Percentiles rank a stretch among this genome's conserved stretches.
Evolutionary conservation across 352 stramenopile species (phyloP).

Genomic region (Halophytophthora polymorphica): DNA sequence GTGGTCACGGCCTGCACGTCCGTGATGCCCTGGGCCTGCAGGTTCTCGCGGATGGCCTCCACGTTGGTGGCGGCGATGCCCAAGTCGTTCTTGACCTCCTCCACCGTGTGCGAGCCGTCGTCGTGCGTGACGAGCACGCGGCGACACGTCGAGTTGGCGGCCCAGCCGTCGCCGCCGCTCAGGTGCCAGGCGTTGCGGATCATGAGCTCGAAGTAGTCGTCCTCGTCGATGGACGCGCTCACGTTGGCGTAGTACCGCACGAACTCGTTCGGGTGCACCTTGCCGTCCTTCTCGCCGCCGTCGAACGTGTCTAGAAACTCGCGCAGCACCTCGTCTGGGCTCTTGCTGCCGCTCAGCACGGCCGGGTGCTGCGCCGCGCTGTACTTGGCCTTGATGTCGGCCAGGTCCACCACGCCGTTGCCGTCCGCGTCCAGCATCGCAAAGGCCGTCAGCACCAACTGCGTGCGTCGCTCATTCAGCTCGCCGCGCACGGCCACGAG

Average conservation of each 20-base stretch:
- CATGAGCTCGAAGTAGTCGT: conserved; percentile 93
- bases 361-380: conserved; percentile 81
- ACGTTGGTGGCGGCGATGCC: conserved; percentile 66
- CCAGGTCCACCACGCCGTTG: conserved; percentile 70
- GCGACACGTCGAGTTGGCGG: conserved; percentile 82
- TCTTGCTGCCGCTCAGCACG: conserved; percentile 72
- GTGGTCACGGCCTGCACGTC: conserved; percentile 45
- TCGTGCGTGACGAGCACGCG: conserved; percentile 86
- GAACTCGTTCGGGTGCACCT: conserved; percentile 85
- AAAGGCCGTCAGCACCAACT: conserved; percentile 78
- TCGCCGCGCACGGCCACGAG: conserved; percentile 67
- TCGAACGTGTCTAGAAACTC: conserved; percentile 89
- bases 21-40: conserved; percentile 66
- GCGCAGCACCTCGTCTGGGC: conserved; percentile 63
- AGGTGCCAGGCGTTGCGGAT: conserved; percentile 90
- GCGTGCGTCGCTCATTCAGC: conserved; percentile 69
- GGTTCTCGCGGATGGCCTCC: conserved; percentile 71
- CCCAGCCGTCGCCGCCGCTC: conserved; percentile 77
- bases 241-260: conserved; percentile 90
- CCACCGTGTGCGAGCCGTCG: conserved; percentile 75
- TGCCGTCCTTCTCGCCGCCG: conserved; percentile 82
- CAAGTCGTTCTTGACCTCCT: conserved; percentile 87
- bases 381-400: conserved; percentile 79
- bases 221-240: conserved; percentile 86
- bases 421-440: conserved; percentile 70